Conservation (phyloP, 164 flowering plant genomes). For the Piper longum region DNA sequence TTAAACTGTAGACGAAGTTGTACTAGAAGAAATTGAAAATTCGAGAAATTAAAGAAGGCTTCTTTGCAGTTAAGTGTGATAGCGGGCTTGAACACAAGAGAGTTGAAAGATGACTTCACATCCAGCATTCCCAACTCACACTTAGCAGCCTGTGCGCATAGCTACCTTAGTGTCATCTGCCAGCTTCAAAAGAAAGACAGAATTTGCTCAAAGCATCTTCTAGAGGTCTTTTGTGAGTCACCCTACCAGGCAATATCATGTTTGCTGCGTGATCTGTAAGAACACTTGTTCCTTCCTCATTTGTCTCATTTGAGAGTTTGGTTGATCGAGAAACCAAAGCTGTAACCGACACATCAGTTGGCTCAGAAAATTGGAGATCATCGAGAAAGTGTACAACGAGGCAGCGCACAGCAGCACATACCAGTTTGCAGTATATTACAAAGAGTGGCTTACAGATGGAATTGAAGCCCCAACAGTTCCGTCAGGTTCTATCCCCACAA, state of each 20-base stretch:
- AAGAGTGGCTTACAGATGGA: constrained; percentile 66
- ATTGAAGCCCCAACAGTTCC: constrained; percentile 51
- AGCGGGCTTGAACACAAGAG: constrained; percentile 43
- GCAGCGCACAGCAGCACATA: constrained; percentile 46
- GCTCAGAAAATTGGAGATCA: constrained; percentile 34
- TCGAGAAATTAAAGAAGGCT: constrained; percentile 46
- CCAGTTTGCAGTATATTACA: constrained; percentile 61
- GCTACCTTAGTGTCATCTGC: constrained; percentile 55
- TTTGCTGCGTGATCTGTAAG: constrained; percentile 59
- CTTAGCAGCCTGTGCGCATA: constrained; percentile 70
- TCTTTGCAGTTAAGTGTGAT: constrained; percentile 46
- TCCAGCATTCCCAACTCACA: constrained; percentile 44
- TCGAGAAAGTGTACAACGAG: constrained; percentile 49
- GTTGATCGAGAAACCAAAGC: constrained; percentile 46
- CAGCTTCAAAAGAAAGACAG: constrained; percentile 51
- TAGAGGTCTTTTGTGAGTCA: constrained; percentile 62
- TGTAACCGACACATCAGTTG: constrained; percentile 22
- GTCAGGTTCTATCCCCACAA: constrained; percentile 29
- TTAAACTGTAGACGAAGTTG: constrained; percentile 34
- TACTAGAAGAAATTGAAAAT: constrained; percentile 19
- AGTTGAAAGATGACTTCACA: constrained; percentile 42
- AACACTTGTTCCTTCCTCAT: constrained; percentile 45
- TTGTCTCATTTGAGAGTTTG: constrained; percentile 46
- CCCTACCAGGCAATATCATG: constrained; percentile 43
- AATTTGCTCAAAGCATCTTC: constrained; percentile 48